Base-by-base conservation (phyloP, 1,284 basidiomycete genomes). In the Prillingera fragicola region DNA sequence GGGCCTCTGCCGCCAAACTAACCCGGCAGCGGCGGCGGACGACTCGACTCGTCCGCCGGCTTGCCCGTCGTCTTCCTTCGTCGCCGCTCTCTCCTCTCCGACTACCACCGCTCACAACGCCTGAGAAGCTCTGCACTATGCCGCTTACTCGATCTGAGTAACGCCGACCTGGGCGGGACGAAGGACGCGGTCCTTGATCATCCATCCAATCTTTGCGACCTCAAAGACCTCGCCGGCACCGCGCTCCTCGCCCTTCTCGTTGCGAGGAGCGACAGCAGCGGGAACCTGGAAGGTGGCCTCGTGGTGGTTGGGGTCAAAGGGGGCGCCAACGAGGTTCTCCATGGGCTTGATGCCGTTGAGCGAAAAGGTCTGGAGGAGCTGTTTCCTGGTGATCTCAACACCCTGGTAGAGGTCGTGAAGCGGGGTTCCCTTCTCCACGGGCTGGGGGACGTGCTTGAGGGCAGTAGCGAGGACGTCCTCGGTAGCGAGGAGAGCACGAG, bases 141-240 rank as follows among this genome's bases (percentile, higher is more conserved):
- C n/a, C 32, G 15, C 29, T 49, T 67, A 64, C 55, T 69, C 67
- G 9, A 63, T 58, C 63, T 74, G 73, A 12, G 85, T 90, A 24
- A 98, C 92, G 46, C 94, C 95, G 43, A 98, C 94, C 75, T 97
- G 90, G 17, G 95, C 94, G 3, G 95, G 89, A 42, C 94, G 80
- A 63, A 98, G 73, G 41, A 95, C 81, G 49, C 94, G 79, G 57
- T 87, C 86, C 74, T 91, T 92, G 73, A 95, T 89, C 73, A 77
- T 88, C 75, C 87, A 96, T 10, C 94, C 92, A 43, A 79, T 77
- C 76, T 95, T 94, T 69, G 87, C 85, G 65, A 87, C 88, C 63
- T 96, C 87, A 42, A 95, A 78, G 28, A 98, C 85, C 4, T 85
- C 85, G 17, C 92, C 92, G 2, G 89, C 82, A 64, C 84, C 83